Evolutionary conservation across 768 basidiomycete genomes (phyloP), one percentile per base, ranked within the genome.

Genomic region (Coprinopsis cinerea): DNA sequence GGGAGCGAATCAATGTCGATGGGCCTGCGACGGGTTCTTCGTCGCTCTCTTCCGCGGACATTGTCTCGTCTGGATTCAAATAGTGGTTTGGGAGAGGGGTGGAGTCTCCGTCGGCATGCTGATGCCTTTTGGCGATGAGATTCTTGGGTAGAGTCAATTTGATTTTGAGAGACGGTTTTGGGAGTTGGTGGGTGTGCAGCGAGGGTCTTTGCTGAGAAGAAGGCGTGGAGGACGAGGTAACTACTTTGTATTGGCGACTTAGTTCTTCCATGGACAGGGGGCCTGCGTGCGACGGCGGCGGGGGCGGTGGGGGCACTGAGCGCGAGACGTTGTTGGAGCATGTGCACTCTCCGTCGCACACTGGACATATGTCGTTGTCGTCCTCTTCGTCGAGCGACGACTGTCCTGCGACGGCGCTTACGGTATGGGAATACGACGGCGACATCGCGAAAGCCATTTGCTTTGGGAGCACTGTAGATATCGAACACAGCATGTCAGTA

Each of bases 261-360:
- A 63, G 61, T 51, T 67, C 64, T 53, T 56, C 57, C 66, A 70
- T 72, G 63, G 69, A 52, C 61, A 65, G 54, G 7, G 69, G 55
- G 7, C 52, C 59, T 45, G 63, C 52, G 37, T 55, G 42, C 2
- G 58, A 37, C 22, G 52, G 24, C 13, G 56, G 53, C 25, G 54
- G 48, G 10, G 25, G 53, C n/a, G 42, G 56, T 28, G 34, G 49
- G 43, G 43, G 46, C 15, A n/a, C 44, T n/a, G 36, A 61, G 47
- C 69, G 62, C 57, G 47, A 37, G 30, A 39, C 36, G 26, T 66
- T 71, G 72, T 75, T 80, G 65, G 69, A 65, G 75, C 88, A 91
- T 25, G 85, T 90, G 73, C 88, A 92, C 62, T 88, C 83, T 61
- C 85, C 83, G 74, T 91, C 89, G 86, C 88, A 92, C 55, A 91